A percentile compares a stretch with the other conserved stretches of the same genome.
phyloP scores from a whole-genome alignment of 805 yeast genomes.

The Myxozyma lipomycoides region DNA sequence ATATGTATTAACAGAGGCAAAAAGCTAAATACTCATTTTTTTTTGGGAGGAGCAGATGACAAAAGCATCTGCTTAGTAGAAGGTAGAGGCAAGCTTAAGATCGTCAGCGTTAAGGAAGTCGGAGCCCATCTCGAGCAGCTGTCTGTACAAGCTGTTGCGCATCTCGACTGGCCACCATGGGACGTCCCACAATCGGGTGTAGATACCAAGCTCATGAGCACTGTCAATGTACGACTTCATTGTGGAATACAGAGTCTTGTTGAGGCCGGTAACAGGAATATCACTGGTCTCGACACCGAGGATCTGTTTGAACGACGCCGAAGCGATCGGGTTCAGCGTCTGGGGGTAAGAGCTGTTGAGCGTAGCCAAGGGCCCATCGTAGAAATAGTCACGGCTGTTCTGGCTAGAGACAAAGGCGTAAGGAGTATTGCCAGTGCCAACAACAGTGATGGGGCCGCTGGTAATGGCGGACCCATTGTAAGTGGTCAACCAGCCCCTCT shows the following conservation, averaged over 20 bases:
- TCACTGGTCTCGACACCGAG: conserved; percentile 30
- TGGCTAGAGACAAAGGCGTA: conserved; percentile 36
- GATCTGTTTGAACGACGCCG: conserved; percentile 32
- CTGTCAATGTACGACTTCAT: conserved; percentile 36
- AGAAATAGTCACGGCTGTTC: conserved; percentile 42
- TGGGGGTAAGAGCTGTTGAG: conserved; percentile 27
- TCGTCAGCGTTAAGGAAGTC: conserved; percentile 66
- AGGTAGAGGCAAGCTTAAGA: conserved; percentile 41
- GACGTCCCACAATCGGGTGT: conserved; percentile 68
- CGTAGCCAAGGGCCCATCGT: conserved; percentile 49
- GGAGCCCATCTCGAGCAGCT: conserved; percentile 46
- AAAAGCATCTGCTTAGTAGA: no score
- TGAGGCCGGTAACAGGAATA: conserved; percentile 36
- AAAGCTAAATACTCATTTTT: no score
- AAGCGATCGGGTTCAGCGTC: conserved; percentile 39
- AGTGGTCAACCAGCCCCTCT: conserved; percentile 49
- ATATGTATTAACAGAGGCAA: no score
- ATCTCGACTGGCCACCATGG: conserved; percentile 58
- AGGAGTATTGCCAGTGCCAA: conserved; percentile 67
- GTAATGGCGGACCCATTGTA: conserved; percentile 42
- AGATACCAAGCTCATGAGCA: conserved; percentile 51
- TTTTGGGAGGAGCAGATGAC: no score
- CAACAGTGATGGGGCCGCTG: conserved; percentile 56
- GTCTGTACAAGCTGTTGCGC: conserved; percentile 49
- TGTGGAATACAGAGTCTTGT: conserved; percentile 35